phyloP scores from a whole-genome alignment of 129 eudicot species.

The Flaveria trinervia region DNA sequence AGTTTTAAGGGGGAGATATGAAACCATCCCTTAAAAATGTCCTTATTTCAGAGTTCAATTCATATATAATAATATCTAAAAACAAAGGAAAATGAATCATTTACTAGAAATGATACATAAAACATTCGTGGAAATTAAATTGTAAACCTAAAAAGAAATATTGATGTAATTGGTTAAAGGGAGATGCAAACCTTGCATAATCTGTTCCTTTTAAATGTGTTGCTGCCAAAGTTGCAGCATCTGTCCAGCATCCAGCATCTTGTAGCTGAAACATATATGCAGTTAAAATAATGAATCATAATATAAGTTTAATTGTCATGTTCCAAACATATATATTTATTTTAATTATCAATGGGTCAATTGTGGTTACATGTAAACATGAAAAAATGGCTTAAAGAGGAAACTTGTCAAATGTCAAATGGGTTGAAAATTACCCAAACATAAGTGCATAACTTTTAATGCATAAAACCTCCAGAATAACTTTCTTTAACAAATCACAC shows the following conservation, averaged over 20 bases:
- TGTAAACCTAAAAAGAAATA: constrained; percentile 7
- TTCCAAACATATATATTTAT: not conserved
- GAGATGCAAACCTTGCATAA: constrained; percentile 71
- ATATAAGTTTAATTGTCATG: not conserved
- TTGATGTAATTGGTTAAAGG: constrained; percentile 6
- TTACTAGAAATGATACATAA: constrained; percentile 1
- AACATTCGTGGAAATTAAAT: too few relatives aligned
- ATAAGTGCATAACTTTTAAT: not conserved
- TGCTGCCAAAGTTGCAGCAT: constrained; percentile 98
- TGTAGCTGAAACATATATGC: constrained; percentile 64
- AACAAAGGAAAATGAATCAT: not conserved
- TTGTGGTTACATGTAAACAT: not conserved
- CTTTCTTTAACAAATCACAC: not conserved
- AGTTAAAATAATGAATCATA: constrained; percentile 18
- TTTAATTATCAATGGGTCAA: not conserved
- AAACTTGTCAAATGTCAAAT: not conserved
- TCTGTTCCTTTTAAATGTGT: constrained; percentile 94
- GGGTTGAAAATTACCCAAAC: not conserved
- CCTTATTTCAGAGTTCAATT: not conserved
- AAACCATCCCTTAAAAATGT: not conserved
- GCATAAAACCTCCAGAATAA: not conserved
- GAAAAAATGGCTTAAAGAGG: not conserved
- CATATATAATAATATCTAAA: too few relatives aligned
- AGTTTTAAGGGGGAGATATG: not conserved
- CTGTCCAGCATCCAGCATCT: constrained; percentile 99